phyloP scores from a whole-genome alignment of 2,329 filamentous ascomycete genomes.

The Cladosporium velox region DNA sequence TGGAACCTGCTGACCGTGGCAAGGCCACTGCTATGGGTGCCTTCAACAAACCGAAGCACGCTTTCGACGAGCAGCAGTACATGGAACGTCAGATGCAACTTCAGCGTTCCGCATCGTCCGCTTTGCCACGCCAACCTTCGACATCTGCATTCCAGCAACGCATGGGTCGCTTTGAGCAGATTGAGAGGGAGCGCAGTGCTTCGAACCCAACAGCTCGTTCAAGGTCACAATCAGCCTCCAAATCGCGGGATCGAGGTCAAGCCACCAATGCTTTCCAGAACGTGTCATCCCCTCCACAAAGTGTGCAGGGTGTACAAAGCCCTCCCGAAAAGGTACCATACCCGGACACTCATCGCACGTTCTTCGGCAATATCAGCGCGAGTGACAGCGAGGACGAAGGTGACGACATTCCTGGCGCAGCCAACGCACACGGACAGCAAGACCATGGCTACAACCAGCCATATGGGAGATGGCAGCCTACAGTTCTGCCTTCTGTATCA shows the following conservation, averaged over 20 bases:
- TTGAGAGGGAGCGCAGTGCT: slow-evolving; percentile 26
- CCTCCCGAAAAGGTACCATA: slow-evolving; percentile 22
- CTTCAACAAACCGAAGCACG: slow-evolving; percentile 71
- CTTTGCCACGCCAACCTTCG: slow-evolving; percentile 18
- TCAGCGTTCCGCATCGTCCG: slow-evolving; percentile 54
- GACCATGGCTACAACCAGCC: slow-evolving; percentile 32
- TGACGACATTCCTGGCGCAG: slow-evolving; percentile 28
- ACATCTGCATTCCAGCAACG: slow-evolving; percentile 31
- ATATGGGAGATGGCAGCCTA: slow-evolving; percentile 35
- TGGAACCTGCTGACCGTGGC: slow-evolving; percentile 74
- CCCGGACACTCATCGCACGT: slow-evolving; percentile 40
- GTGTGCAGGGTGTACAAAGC: slow-evolving; percentile 11
- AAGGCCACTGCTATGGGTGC: slow-evolving; percentile 76
- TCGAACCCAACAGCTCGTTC: slow-evolving; percentile 29
- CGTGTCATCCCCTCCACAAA: slow-evolving; percentile 48
- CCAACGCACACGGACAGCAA: slow-evolving; percentile 23
- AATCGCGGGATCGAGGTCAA: slow-evolving; percentile 30
- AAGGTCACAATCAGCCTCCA: slow-evolving; percentile 36
- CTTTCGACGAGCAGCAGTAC: slow-evolving; percentile 84
- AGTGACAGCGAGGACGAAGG: slow-evolving; percentile 45
- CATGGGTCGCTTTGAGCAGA: slow-evolving; percentile 28
- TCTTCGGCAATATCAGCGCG: slow-evolving; percentile 42
- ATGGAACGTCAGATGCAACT: slow-evolving; percentile 79
- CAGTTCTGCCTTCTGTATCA: slow-evolving; percentile 36
- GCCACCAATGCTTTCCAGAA: slow-evolving; percentile 43